Conservation (phyloP, 225 moss, liverwort and hornwort genomes). For the Thuidium tamariscinum region DNA sequence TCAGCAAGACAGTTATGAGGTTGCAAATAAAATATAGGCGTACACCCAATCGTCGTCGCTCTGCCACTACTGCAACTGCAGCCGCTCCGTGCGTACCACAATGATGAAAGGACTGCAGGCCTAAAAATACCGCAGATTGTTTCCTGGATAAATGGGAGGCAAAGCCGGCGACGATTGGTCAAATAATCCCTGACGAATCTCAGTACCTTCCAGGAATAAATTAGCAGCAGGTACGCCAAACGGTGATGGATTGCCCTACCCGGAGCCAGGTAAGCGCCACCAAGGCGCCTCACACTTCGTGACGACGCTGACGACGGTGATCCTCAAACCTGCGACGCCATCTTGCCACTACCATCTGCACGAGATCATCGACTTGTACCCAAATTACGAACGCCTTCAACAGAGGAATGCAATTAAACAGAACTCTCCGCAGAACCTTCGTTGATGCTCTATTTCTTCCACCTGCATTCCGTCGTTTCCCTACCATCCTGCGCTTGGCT, state of each 20-base stretch:
- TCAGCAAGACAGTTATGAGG: slow-evolving; percentile 5
- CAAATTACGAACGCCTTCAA: not conserved
- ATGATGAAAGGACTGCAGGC: not conserved
- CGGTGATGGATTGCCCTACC: not conserved
- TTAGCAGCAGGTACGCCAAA: not conserved
- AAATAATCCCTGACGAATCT: slow-evolving; percentile 7
- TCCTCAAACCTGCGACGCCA: not conserved
- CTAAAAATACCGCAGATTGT: slow-evolving; percentile 26
- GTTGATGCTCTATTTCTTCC: not conserved
- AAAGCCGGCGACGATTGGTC: not conserved
- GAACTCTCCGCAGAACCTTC: not conserved
- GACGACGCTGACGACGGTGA: not conserved
- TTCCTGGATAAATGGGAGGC: slow-evolving; percentile 8
- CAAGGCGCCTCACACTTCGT: not conserved
- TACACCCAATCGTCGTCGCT: not conserved
- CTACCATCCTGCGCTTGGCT: not conserved
- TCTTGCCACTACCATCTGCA: not conserved
- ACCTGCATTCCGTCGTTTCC: not conserved
- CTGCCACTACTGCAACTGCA: not conserved
- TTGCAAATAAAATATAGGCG: not conserved
- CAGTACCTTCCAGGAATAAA: not conserved
- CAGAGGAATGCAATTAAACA: not conserved
- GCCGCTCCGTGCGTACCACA: not conserved
- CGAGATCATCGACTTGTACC: not conserved
- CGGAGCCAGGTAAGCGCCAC: slow-evolving; percentile 17